Base-by-base conservation (phyloP, 176 grass and related monocot species). In the Bothriochloa decipiens region DNA sequence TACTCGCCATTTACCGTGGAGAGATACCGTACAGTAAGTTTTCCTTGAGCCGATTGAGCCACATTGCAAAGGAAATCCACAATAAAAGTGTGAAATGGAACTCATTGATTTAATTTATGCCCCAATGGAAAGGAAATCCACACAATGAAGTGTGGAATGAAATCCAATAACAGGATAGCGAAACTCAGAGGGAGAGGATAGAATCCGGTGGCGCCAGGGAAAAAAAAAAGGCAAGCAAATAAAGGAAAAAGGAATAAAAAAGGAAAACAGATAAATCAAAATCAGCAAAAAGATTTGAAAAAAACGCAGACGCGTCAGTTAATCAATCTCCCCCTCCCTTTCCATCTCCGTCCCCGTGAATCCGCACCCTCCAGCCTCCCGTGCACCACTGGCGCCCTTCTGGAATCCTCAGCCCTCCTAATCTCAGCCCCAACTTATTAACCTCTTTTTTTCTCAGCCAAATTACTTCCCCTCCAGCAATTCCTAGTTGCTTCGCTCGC, bases 331-430 rank as follows among this genome's bases (percentile, higher is more conserved):
- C 43, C 57, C 9, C 62, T 81, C 46, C 35, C 68, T 79, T 87
- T 90, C 69, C 65, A 76, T 81, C 62, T 28, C 35, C 72, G 22
- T 62, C 39, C 89, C 68, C 89, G 89, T 87, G 89, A 90, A 87
- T 70, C 84, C 73, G 83, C 52, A 72, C 14, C 86, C 77, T 80
- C 68, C 82, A 89, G 70, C 36, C 52, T 81, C 85, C 58, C 84
- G 80, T 90, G 84, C 84, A 80, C 85, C n/a, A 79, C 80, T 90
- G 89, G 68, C 75, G 50, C 84, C 65, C 69, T 74, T 90, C 81
- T 84, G 89, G 89, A 90, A 87, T 68, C 74, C 84, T 80, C 42
- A 12, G 47, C 68, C 41, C 25, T 37, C 75, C 74, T 52, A 80
- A 90, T 87, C 85, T 53, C 49, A 61, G 22, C 37, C 37, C 28